Conservation (phyloP, 495 filamentous ascomycete species). For the Ramalina intermedia region DNA sequence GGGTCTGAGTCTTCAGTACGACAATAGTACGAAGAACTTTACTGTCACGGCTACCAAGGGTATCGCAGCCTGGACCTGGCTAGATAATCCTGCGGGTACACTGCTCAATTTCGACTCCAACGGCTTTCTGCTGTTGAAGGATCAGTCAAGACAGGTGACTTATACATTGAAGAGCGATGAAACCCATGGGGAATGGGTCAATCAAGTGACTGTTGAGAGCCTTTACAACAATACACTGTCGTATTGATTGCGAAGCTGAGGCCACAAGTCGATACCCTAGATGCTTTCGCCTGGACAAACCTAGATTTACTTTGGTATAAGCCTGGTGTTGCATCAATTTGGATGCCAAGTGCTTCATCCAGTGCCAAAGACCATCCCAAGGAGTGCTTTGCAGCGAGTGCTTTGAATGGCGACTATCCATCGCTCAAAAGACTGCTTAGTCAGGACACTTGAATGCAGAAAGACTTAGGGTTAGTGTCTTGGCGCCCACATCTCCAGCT, state of each 20-base stretch:
- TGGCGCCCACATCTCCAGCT: no score
- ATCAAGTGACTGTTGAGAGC: slow-evolving; percentile 42
- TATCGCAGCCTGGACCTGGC: slow-evolving; percentile 53
- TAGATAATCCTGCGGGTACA: slow-evolving; percentile 42
- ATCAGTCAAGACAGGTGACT: slow-evolving; percentile 34
- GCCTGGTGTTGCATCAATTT: no score
- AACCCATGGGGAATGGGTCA: slow-evolving; percentile 33
- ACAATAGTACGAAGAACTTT: slow-evolving; percentile 27
- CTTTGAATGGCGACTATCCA: no score
- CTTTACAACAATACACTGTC: slow-evolving; percentile 47
- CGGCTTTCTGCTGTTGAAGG: slow-evolving; percentile 40
- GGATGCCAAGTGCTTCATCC: no score
- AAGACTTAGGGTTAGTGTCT: no score
- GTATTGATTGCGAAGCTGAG: neutral
- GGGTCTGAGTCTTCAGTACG: slow-evolving; percentile 30
- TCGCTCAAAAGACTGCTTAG: no score
- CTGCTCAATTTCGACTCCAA: slow-evolving; percentile 49
- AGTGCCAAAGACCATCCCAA: no score
- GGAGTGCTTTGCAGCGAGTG: no score
- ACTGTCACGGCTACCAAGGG: slow-evolving; percentile 42
- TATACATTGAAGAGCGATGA: slow-evolving; percentile 35
- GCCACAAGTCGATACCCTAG: no score
- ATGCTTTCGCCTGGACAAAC: no score
- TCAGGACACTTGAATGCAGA: no score
- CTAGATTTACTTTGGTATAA: no score